phyloP scores from a whole-genome alignment of 106 monocot species.

The Apostasia ramifera region DNA sequence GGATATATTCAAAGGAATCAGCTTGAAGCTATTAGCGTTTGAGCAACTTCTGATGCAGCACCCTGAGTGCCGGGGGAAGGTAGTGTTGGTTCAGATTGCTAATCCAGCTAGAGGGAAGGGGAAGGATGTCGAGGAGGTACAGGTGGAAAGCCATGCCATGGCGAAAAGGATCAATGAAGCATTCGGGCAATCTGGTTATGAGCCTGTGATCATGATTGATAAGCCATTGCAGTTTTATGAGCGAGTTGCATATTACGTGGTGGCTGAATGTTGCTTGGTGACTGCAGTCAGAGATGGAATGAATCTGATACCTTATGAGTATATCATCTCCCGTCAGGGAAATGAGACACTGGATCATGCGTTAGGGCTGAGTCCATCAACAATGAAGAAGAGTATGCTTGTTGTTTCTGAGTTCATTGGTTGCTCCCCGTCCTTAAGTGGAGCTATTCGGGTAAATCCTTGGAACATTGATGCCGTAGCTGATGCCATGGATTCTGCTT shows the following conservation, averaged over 20 bases:
- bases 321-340: conserved; percentile 55
- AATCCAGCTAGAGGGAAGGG: conserved; percentile 62
- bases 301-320: conserved; percentile 78
- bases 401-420: conserved; percentile 81
- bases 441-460: conserved; percentile 65
- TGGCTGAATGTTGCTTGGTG: conserved; percentile 65
- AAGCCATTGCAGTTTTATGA: conserved; percentile 51
- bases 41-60: conserved; percentile 56
- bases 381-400: conserved; percentile 51
- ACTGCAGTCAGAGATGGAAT: conserved; percentile 76
- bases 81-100: conserved; percentile 61
- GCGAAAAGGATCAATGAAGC: conserved; percentile 48
- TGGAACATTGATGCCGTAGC: conserved; percentile 68
- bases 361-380: conserved; percentile 15
- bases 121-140: conserved; percentile 56
- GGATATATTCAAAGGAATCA: conserved; percentile 76
- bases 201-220: conserved; percentile 58
- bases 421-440: conserved; percentile 67
- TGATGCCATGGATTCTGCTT: conserved; percentile 59
- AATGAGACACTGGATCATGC: conserved; percentile 40
- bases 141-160: conserved; percentile 38
- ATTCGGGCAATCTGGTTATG: conserved; percentile 39
- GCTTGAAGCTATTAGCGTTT: conserved; percentile 54
- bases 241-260: conserved; percentile 54
- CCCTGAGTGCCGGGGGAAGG: conserved; percentile 39